phyloP scores from a whole-genome alignment of 768 basidiomycete genomes.

The Cyclocybe cylindracea region DNA sequence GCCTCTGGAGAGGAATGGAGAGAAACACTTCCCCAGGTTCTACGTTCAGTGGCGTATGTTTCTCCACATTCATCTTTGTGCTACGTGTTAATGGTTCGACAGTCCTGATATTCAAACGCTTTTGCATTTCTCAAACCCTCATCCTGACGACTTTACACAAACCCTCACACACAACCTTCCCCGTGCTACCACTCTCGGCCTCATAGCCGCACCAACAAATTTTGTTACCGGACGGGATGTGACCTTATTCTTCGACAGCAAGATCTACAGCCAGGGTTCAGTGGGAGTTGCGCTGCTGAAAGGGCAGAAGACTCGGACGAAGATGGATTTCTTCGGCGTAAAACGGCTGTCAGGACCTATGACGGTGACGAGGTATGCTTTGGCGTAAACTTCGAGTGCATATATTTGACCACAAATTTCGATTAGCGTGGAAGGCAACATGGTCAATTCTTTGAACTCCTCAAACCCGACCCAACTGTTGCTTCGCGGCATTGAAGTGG shows the following conservation, averaged over 20 bases:
- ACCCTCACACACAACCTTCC: slow-evolving; percentile 46
- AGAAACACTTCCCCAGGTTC: background rate
- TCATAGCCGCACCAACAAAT: slow-evolving; percentile 74
- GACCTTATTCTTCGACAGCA: slow-evolving; percentile 62
- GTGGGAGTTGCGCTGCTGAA: slow-evolving; percentile 59
- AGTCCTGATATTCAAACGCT: slow-evolving; percentile 35
- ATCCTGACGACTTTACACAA: slow-evolving; percentile 19
- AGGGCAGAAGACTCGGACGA: background rate
- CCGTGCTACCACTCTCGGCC: slow-evolving; percentile 54
- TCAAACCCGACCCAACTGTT: slow-evolving; percentile 64
- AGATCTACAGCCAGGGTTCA: slow-evolving; percentile 63
- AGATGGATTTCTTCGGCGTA: slow-evolving; percentile 40
- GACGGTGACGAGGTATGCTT: slow-evolving; percentile 53
- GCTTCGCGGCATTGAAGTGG: slow-evolving; percentile 48
- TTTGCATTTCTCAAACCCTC: slow-evolving; percentile 15
- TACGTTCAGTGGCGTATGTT: slow-evolving; percentile 12
- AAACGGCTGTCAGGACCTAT: slow-evolving; percentile 45
- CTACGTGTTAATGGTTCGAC: slow-evolving; percentile 15
- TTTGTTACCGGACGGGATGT: slow-evolving; percentile 77
- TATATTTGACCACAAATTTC: background rate
- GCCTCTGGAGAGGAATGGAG: too few species aligned
- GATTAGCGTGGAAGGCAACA: slow-evolving; percentile 68
- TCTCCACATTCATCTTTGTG: slow-evolving; percentile 4
- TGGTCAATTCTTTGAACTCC: slow-evolving; percentile 58
- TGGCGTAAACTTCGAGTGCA: background rate